Percentiles rank a stretch among this genome's conserved stretches.
Conservation (phyloP, 169 alveolate species). For the Plasmodium fragile region DNA sequence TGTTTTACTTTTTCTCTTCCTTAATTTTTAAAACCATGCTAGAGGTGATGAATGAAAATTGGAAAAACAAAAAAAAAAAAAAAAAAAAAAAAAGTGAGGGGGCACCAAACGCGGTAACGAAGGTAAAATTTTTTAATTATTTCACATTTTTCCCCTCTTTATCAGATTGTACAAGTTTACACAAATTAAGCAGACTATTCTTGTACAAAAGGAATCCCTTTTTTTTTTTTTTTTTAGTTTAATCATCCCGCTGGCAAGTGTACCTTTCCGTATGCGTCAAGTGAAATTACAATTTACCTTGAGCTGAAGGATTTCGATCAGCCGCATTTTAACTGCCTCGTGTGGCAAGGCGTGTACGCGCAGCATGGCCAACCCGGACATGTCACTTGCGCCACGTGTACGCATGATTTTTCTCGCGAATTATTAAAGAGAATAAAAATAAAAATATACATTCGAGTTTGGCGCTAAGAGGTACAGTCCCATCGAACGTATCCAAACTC, state of each 20-base stretch:
- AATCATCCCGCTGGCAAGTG: neutral
- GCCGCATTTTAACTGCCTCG: neutral
- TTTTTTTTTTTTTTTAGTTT: neutral
- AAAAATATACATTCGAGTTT: neutral
- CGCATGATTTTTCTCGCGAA: neutral
- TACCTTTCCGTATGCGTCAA: neutral
- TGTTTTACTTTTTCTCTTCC: neutral
- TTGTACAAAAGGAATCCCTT: neutral
- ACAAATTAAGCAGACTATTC: neutral
- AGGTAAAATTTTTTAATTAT: neutral
- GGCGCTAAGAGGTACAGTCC: neutral
- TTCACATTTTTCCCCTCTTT: neutral
- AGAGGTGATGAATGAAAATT: neutral
- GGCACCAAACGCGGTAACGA: neutral
- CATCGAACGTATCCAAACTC: neutral
- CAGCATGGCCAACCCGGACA: neutral
- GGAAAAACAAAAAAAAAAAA: neutral
- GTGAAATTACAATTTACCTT: neutral
- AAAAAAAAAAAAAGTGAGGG: no score
- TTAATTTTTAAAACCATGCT: neutral
- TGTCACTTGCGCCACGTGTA: neutral
- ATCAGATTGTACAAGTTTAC: neutral
- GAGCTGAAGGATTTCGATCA: neutral
- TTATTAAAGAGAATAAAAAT: neutral
- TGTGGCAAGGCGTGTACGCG: neutral